Percentiles rank a stretch among this genome's conserved stretches.
Evolutionary conservation across 345 rosid genomes (phyloP).

Genomic region (Pistacia atlantica): DNA sequence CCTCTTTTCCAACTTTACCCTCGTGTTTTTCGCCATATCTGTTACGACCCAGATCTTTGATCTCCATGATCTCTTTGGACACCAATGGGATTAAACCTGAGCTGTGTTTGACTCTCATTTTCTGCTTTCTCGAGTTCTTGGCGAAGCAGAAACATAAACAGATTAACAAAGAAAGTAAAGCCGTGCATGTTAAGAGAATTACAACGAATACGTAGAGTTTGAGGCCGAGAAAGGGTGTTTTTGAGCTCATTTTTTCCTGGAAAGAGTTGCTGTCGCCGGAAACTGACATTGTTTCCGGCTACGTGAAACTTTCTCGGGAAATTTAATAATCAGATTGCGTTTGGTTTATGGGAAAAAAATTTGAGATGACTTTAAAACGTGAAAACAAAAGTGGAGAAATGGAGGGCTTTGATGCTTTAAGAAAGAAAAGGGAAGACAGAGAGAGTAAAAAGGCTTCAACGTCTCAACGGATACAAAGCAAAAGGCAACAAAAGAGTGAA

Average conservation of each 20-base stretch:
- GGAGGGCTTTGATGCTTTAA: neutral
- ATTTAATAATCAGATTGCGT: neutral
- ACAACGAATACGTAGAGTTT: slow-evolving; percentile 62
- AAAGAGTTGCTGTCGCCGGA: slow-evolving; percentile 33
- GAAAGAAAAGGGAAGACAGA: neutral
- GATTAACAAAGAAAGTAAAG: slow-evolving; percentile 44
- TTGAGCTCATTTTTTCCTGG: slow-evolving; percentile 39
- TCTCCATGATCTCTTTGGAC: slow-evolving; percentile 73
- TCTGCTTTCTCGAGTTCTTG: slow-evolving; percentile 55
- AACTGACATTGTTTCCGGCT: slow-evolving; percentile 51
- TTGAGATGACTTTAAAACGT: neutral
- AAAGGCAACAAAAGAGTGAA: neutral
- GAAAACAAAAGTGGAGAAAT: slow-evolving; percentile 15
- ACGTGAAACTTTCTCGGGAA: slow-evolving; percentile 15
- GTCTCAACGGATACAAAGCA: slow-evolving; percentile 39
- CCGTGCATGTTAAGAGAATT: slow-evolving; percentile 35
- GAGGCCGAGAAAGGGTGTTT: slow-evolving; percentile 51
- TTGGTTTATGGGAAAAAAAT: slow-evolving; percentile 28
- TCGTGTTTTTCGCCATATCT: slow-evolving; percentile 22
- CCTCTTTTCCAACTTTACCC: slow-evolving; percentile 35
- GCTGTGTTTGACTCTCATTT: slow-evolving; percentile 61
- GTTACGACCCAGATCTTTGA: slow-evolving; percentile 47
- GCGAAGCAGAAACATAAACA: slow-evolving; percentile 55
- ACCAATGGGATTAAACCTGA: slow-evolving; percentile 76
- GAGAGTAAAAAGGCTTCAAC: slow-evolving; percentile 20